phyloP scores from a whole-genome alignment of 129 eudicot species.

The Arctium lappa region DNA sequence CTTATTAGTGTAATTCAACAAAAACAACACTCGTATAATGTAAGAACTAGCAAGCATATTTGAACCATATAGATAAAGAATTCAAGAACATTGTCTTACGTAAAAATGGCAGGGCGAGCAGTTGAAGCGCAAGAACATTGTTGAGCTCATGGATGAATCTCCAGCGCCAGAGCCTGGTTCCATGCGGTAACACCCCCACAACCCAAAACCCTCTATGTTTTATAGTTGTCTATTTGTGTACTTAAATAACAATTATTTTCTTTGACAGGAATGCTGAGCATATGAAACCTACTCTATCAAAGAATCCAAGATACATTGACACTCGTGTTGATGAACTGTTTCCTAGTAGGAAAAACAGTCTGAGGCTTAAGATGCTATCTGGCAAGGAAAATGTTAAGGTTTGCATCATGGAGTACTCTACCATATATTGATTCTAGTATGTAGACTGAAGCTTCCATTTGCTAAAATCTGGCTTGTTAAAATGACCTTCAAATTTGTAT shows the following conservation, averaged over 20 bases:
- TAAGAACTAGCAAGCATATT: neutral
- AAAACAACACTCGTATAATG: neutral
- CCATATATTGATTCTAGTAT: neutral
- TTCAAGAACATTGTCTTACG: too few relatives aligned
- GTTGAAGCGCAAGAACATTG: constrained; percentile 56
- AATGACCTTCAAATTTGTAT: neutral
- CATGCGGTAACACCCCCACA: constrained; percentile 27
- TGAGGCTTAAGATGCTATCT: constrained; percentile 50
- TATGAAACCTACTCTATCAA: constrained; percentile 41
- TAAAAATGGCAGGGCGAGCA: constrained; percentile 70
- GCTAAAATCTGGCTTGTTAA: neutral
- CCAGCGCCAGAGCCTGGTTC: constrained; percentile 29
- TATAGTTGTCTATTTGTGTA: neutral
- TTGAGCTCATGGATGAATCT: constrained; percentile 53
- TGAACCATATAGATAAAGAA: neutral
- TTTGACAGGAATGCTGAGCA: constrained; percentile 41
- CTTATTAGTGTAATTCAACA: neutral
- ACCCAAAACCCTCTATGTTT: neutral
- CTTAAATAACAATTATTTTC: constrained; percentile 4
- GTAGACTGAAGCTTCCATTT: neutral
- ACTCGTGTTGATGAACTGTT: constrained; percentile 74
- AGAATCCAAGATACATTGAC: constrained; percentile 68
- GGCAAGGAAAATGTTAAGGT: constrained; percentile 69
- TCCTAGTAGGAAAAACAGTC: constrained; percentile 66
- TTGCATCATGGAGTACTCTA: neutral